Base-by-base conservation (phyloP, 495 filamentous ascomycete genomes). In the Talaromyces liani region DNA sequence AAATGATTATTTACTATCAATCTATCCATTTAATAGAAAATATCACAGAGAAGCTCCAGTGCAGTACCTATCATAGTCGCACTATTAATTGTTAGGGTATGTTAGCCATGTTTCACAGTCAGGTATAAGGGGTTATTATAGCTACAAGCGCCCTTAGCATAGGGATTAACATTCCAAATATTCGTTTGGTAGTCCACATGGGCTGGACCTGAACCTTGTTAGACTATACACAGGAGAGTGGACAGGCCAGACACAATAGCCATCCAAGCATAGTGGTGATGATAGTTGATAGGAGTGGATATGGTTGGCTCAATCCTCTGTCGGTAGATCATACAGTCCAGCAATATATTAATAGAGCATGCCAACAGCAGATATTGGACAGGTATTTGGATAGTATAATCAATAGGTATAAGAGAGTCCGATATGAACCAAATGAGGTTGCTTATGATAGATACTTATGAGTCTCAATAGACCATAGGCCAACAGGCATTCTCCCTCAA, bases 1-100 rank as follows among this genome's bases (percentile, higher is more conserved):
- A 66, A 31, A 60, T 65, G 27, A 34, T 70, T 5, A 58, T 68
- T 1, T 70, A 68, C 39, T n/a, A 55, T 14, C 16, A 56, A 55
- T 12, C 60, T 63, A 22, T n/a, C n/a, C n/a, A n/a, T n/a, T n/a
- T n/a, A n/a, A n/a, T n/a, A n/a, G n/a, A n/a, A n/a, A n/a, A n/a
- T n/a, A n/a, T n/a, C n/a, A n/a, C n/a, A n/a, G n/a, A n/a, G n/a
- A n/a, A n/a, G n/a, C n/a, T n/a, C n/a, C n/a, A n/a, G n/a, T n/a
- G n/a, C n/a, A n/a, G n/a, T n/a, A n/a, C 20, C 4, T 51, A 51
- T 51, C 12, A 51, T 16, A n/a, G 14, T 16, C 3, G 16, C 4
- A 16, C 20, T 5, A 51, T 51, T 16, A 14, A 51, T 51, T 5
- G 12, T 5, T 4, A n/a, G 14, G 47, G 47, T 5, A 51, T 51